Evolutionary conservation across 1,139 yeast species (phyloP), one percentile per base, ranked within the genome.

Genomic region (Scheffersomyces lignicola): DNA sequence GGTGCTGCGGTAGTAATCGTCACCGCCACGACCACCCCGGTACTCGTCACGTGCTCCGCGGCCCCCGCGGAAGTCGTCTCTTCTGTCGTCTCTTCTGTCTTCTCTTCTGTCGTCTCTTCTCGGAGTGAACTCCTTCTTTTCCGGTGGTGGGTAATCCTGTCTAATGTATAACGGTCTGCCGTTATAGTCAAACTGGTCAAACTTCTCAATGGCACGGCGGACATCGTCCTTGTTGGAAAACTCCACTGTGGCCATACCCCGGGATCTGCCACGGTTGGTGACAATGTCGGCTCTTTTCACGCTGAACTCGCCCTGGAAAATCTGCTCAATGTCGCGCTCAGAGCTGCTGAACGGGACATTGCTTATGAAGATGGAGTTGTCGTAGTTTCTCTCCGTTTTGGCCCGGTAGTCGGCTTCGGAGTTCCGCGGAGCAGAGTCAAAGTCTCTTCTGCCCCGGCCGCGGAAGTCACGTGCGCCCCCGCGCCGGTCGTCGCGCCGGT

Each of bases 221-320:
- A 90, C 97, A 40, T 80, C 87, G 15, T 76, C 82, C 38, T 73
- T 69, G 35, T 70, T 69, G 10, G 80, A 69, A 53, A 84, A 92
- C 59, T 92, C 97, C 26, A 92, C 97, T 13, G 96, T 87, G 34
- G 90, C 94, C 92, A 83, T 84, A 44, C 98, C 90, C 65, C 94
- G 71, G 59, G 90, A 83, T 51, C 87, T 86, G 37, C 95, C 95
- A 47, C 83, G 76, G 38, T 77, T 73, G n/a, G 83, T 81, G 38
- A 90, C 84, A 37, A 92, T 83, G 56, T 90, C 97, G 2, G 97
- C 96, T 47, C 88, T 77, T 13, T 83, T 74, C 33, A 92, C 87
- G 24, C 73, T 76, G 43, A 95, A 96, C 28, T 82, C 81, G 28
- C 60, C 63, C 12, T 67, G 62, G 54, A 84, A 84, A 45, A 76